phyloP scores from a whole-genome alignment of 176 grass and related monocot species.

The Hordeum vulgare region DNA sequence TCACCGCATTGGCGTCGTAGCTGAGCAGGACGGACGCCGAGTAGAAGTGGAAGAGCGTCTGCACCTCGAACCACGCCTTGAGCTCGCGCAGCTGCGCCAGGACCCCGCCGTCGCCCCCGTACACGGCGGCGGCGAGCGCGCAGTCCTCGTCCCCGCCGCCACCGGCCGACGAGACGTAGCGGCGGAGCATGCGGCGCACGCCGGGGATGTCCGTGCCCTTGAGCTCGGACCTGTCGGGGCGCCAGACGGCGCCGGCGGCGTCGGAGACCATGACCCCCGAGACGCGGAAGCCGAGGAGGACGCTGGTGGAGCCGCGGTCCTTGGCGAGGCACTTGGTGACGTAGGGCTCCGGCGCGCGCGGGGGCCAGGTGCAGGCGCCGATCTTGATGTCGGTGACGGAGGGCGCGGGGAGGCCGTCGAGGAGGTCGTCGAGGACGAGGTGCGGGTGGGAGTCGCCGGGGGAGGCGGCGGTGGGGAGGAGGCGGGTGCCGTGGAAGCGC shows the following conservation, averaged over 20 bases:
- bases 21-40: constrained; percentile 61
- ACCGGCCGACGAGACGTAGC: constrained; percentile 46
- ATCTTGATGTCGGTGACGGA: constrained; percentile 87
- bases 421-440: constrained; percentile 65
- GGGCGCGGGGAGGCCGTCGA: constrained; percentile 38
- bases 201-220: constrained; percentile 36
- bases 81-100: constrained; percentile 70
- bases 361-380: constrained; percentile 66
- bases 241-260: constrained; percentile 29
- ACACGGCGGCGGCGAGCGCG: constrained; percentile 45
- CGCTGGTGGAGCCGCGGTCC: constrained; percentile 58
- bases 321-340: constrained; percentile 64
- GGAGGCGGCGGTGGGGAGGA: constrained; percentile 33
- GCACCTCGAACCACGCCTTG: constrained; percentile 87
- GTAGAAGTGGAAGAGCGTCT: constrained; percentile 90
- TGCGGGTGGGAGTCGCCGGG: constrained; percentile 42
- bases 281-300: constrained; percentile 60
- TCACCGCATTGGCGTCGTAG: constrained; percentile 48
- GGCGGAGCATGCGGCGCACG: constrained; percentile 51
- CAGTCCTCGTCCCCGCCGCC: constrained; percentile 27
- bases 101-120: constrained; percentile 51
- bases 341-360: constrained; percentile 40
- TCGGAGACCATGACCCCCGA: constrained; percentile 47
- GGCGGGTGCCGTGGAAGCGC: constrained; percentile 51
- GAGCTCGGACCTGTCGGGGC: constrained; percentile 29